Evolutionary conservation across 2,329 filamentous ascomycete species (phyloP).

Genomic region (Aplosporella prunicola): DNA sequence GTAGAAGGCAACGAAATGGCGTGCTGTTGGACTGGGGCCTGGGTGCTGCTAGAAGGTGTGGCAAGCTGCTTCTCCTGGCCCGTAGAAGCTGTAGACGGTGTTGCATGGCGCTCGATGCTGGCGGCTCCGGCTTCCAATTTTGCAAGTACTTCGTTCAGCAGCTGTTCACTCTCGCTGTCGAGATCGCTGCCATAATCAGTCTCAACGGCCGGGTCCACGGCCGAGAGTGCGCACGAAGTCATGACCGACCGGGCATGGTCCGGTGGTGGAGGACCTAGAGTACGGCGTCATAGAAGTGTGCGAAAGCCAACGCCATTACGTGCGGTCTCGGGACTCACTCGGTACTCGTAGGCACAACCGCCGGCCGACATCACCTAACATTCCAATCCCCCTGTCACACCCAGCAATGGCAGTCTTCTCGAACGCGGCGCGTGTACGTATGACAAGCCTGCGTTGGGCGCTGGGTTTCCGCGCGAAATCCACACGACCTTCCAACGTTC

Average conservation of each 20-base stretch:
- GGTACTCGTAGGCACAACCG: too few species aligned
- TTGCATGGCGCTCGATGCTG: conserved; percentile 17
- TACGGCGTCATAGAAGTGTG: conserved; percentile 5
- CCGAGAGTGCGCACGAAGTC: neutral
- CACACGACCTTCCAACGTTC: too few species aligned
- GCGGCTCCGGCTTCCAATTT: conserved; percentile 30
- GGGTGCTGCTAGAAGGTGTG: conserved; percentile 9
- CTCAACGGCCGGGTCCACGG: neutral
- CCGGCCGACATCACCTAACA: too few species aligned
- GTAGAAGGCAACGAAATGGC: too few species aligned
- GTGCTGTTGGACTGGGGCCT: too few species aligned
- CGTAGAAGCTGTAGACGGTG: conserved; percentile 7
- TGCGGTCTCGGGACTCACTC: too few species aligned
- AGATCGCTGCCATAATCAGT: conserved; percentile 56
- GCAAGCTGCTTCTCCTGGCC: conserved; percentile 15
- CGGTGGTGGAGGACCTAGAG: neutral
- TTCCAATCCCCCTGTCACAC: too few species aligned
- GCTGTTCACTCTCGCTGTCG: conserved; percentile 46
- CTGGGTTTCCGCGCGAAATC: too few species aligned
- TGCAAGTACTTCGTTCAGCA: conserved; percentile 43
- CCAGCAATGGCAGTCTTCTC: too few species aligned
- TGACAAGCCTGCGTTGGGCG: too few species aligned
- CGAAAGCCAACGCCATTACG: too few species aligned
- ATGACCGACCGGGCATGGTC: conserved; percentile 2
- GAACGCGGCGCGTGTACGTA: too few species aligned